Base-by-base conservation (phyloP, 306 rosid species). In the Lupinus albus region DNA sequence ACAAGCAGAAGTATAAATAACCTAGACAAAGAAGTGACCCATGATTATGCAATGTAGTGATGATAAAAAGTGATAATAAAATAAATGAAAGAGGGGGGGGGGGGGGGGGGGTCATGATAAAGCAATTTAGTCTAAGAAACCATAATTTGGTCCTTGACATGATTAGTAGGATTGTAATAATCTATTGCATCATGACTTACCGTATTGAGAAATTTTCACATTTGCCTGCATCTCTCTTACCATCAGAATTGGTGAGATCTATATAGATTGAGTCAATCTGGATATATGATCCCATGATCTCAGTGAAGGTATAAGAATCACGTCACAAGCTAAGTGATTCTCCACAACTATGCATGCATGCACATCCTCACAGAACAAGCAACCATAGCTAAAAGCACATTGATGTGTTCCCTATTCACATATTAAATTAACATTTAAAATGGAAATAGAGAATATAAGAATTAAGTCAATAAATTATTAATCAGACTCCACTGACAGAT, bases 191-290 rank as follows among this genome's bases (percentile, higher is more conserved):
- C 46, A 76, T 74, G 53, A 54, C 89, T 78, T 86, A 93, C 99
- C 99, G 96, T 57, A 93, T 90, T 0, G 96, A 84, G 77, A 93
- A 93, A 76, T 90, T 92, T 52, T 88, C 94, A 71, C 96, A 89
- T 75, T 83, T 86, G 38, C 73, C 85, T 10, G 61, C 83, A 80
- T 78, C 72, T 53, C 71, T 78, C 84, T 86, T 84, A 56, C 54
- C 82, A 68, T 57, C 59, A 28, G 83, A 70, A 68, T 80, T 74
- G 32, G 76, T 62, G 56, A 94, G 96, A 80, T 94, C 97, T 54
- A 94, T 88, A 36, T 82, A 85, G 82, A 94, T 84, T 2, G 99
- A 86, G 41, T 91, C 88, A 75, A 91, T 85, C 79, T 87, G 82
- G 68, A 88, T 76, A 59, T 74, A 79, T 0, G 97, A 85, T 50